phyloP scores from a whole-genome alignment of 129 eudicot species.

The Ambrosia artemisiifolia region DNA sequence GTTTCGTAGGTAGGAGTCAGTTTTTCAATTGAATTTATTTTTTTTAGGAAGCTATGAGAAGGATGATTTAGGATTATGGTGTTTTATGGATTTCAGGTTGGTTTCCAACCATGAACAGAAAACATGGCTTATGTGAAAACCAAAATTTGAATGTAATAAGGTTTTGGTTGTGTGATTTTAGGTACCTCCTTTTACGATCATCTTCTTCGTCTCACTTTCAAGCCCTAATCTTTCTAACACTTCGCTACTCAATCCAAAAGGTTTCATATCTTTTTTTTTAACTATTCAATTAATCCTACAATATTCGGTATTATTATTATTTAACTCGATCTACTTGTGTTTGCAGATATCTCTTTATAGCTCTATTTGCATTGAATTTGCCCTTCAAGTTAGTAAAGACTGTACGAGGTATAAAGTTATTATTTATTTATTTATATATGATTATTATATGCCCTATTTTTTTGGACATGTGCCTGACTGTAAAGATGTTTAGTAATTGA shows the following conservation, averaged over 20 bases:
- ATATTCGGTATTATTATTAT: background rate
- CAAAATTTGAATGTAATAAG: no score
- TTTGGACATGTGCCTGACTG: background rate
- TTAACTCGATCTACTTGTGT: conserved; percentile 10
- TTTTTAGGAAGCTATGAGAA: no score
- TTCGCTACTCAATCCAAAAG: conserved; percentile 20
- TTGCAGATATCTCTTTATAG: conserved; percentile 13
- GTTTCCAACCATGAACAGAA: no score
- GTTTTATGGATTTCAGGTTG: no score
- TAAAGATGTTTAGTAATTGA: no score
- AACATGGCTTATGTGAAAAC: no score
- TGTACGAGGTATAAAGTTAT: conserved; percentile 16
- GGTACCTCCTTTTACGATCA: conserved; percentile 15
- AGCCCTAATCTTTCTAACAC: conserved; percentile 15
- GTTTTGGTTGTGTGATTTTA: no score
- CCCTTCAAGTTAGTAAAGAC: conserved; percentile 18
- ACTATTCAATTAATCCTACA: background rate
- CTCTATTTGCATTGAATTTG: conserved; percentile 10
- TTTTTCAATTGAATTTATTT: no score
- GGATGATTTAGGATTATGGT: no score
- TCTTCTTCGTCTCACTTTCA: background rate
- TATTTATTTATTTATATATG: no score
- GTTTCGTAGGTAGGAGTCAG: no score
- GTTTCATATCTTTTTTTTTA: background rate
- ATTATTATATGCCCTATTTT: conserved; percentile 2